Base-by-base conservation (phyloP, 129 eudicot genomes). In the Deinandra increscens region DNA sequence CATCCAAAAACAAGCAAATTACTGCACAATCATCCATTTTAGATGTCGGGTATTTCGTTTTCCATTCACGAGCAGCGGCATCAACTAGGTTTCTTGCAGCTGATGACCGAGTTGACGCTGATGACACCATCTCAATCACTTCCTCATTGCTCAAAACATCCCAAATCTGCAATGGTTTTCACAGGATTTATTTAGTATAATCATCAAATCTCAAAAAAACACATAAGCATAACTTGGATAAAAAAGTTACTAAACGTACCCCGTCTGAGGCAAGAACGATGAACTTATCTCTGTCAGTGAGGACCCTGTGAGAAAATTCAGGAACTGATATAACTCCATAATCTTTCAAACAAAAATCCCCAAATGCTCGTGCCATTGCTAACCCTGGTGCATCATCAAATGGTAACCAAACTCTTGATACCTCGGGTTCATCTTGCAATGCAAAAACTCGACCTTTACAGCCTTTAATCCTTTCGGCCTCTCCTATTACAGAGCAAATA, bases 11-110 rank as follows among this genome's bases (percentile, higher is more conserved):
- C 58, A 92, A 79, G 81, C 98, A 92, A 36, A 92, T 85, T 0
- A 88, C 98, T 1, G 98, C 98, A 77, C 98, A 92, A 53, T 92
- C 98, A 69, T 92, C 98, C 96, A 92, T 92, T 83, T 84, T 92
- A 29, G 98, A 88, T 43, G 95, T 92, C 3, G 96, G 96, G 59
- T 92, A 92, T 50, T 88, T 88, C 22, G 81, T 58, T 74, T 86
- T 92, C 98, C 98, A 92, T 81, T 92, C 96, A 0, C 91, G 87
- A 63, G 98, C 91, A 37, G 98, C 98, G 1, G 91, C 79, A 38
- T 92, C 96, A 9, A 86, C 96, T 60, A 92, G 37, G n/a, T 80
- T 79, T 23, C 96, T 60, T 50, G 98, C 96, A 45, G 96, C 91
- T 38, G 98, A 86, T 69, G 98, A 87, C 61, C 96, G 84, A 58